A percentile compares a stretch with the other conserved stretches of the same genome.
These are phyloP conservation scores for Bacidia gigantensis DNA, from an alignment of 495 filamentous ascomycete species.

Conservation along the genomic window DNA sequence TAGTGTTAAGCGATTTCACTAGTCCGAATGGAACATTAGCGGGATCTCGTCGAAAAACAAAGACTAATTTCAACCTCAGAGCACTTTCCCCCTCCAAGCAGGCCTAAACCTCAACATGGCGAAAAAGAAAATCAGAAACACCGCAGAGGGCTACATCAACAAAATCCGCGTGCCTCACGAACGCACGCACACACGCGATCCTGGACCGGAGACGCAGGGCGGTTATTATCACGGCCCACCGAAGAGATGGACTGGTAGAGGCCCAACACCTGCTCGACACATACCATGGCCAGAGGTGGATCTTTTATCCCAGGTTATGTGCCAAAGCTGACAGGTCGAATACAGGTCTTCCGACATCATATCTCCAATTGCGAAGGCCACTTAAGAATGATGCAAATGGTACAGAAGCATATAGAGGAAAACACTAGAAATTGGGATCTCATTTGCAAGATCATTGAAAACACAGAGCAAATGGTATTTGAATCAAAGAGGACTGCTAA, in stretches of 20 bases:
- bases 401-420: conserved; percentile 20
- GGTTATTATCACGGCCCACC: conserved; percentile 16
- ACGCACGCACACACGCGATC: conserved; percentile 8
- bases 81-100: neutral
- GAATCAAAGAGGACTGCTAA: conserved; percentile 14
- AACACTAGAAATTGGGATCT: conserved; percentile 16
- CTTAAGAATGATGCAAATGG: conserved; percentile 24
- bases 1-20: neutral
- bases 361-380: conserved; percentile 24
- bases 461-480: conserved; percentile 19
- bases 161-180: conserved; percentile 1
- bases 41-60: neutral
- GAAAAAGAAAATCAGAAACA: neutral
- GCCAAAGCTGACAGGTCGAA: neutral
- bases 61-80: neutral
- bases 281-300: conserved; percentile 20
- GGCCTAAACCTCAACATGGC: neutral
- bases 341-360: conserved; percentile 23
- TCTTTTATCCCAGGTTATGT: neutral
- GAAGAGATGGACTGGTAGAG: conserved; percentile 17
- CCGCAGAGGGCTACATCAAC: neutral
- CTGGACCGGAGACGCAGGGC: conserved; percentile 16
- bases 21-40: neutral
- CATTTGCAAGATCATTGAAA: conserved; percentile 17
- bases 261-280: conserved; percentile 18